Percentiles rank a stretch among this genome's conserved stretches.
Conservation (phyloP, 306 rosid genomes). For the Inga oerstediana region DNA sequence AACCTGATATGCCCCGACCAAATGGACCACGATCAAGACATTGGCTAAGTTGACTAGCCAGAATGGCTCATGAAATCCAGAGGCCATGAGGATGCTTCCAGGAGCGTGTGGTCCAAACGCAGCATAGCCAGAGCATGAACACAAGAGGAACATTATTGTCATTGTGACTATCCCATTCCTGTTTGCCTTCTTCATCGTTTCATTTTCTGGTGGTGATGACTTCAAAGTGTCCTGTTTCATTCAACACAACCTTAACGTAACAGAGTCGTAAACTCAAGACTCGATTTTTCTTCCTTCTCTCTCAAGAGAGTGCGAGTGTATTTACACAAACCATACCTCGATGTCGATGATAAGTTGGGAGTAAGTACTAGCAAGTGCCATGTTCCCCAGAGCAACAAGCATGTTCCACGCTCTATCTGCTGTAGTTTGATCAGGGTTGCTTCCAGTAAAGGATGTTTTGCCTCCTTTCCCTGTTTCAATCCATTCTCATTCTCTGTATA, state of each 20-base stretch:
- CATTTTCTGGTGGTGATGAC: slow-evolving; percentile 65
- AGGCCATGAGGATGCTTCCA: slow-evolving; percentile 58
- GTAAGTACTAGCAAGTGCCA: slow-evolving; percentile 56
- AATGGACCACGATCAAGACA: slow-evolving; percentile 56
- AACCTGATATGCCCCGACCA: slow-evolving; percentile 75
- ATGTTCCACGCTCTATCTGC: slow-evolving; percentile 42
- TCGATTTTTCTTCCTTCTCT: neutral
- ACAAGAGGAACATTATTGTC: slow-evolving; percentile 46
- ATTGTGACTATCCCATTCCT: slow-evolving; percentile 43
- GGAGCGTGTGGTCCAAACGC: slow-evolving; percentile 62
- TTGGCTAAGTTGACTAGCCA: slow-evolving; percentile 67
- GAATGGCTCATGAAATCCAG: slow-evolving; percentile 54
- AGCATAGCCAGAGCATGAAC: slow-evolving; percentile 55
- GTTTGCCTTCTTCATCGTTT: slow-evolving; percentile 60
- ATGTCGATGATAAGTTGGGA: slow-evolving; percentile 47
- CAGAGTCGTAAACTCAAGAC: neutral
- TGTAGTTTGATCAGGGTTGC: neutral
- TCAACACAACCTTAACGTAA: neutral
- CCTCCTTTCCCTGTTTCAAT: slow-evolving; percentile 39
- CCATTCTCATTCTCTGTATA: neutral
- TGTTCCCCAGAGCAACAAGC: slow-evolving; percentile 58
- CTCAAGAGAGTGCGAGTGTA: neutral
- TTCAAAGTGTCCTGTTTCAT: slow-evolving; percentile 54
- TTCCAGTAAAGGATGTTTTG: slow-evolving; percentile 36
- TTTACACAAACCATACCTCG: slow-evolving; percentile 38